A percentile compares a stretch with the other conserved stretches of the same genome.
Evolutionary conservation across 805 yeast species (phyloP).

Genomic region (Clavispora vitiphila): DNA sequence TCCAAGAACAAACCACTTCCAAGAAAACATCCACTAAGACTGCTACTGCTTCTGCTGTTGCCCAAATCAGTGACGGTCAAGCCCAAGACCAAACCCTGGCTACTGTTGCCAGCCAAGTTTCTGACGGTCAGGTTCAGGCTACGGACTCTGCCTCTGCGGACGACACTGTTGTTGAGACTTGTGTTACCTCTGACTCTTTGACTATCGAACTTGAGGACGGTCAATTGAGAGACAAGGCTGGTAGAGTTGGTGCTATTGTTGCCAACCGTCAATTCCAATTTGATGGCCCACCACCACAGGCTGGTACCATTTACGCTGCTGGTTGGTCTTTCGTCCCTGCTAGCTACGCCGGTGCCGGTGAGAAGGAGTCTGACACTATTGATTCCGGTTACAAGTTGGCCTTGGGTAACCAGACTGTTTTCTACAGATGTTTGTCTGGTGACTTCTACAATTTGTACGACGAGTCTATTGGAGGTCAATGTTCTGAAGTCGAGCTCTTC

Average conservation of each 20-base stretch:
- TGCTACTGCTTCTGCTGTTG: constrained; percentile 14
- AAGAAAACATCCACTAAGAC: constrained; percentile 17
- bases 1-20: constrained; percentile 15
- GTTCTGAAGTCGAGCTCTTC: constrained; percentile 26
- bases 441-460: constrained; percentile 72
- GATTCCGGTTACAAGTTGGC: constrained; percentile 26
- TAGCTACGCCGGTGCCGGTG: constrained; percentile 3
- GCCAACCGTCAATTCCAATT: constrained; percentile 10
- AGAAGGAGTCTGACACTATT: constrained; percentile 2
- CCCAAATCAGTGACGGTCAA: constrained; percentile 18
- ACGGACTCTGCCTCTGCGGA: constrained; percentile 1
- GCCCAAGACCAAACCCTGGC: constrained; percentile 23
- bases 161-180: constrained; percentile 7
- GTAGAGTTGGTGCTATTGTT: constrained; percentile 8
- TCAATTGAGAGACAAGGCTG: constrained; percentile 4
- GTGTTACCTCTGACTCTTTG: constrained; percentile 30
- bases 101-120: constrained; percentile 32
- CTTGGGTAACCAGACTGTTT: constrained; percentile 52
- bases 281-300: constrained; percentile 37
- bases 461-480: constrained; percentile 52
- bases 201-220: constrained; percentile 42
- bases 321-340: constrained; percentile 6
- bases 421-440: constrained; percentile 72
- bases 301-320: constrained; percentile 16
- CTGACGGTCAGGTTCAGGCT: constrained; percentile 33